Base-by-base conservation (phyloP, 768 basidiomycete genomes). In the Collybiopsis confluens region DNA sequence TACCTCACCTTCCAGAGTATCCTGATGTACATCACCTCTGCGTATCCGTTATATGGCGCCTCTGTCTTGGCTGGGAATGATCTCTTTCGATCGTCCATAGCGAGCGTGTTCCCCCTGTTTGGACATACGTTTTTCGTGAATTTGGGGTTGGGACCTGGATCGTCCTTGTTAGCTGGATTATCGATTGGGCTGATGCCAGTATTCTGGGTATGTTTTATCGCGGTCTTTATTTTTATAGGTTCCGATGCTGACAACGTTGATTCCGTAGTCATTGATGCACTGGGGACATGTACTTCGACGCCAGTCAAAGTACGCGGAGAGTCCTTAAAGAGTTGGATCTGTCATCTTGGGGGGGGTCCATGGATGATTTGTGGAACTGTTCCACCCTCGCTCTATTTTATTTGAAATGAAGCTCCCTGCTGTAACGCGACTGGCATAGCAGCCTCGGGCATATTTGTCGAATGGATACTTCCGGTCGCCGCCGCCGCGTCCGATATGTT, bases 11-110 rank as follows among this genome's bases (percentile, higher is more conserved):
- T 72, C 61, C 59, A 62, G 47, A 58, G 59, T 11, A 54, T 59
- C 1, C 57, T 65, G 30, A 69, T 63, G 46, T 71, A 71, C 56
- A 55, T 68, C 21, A 56, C 66, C 1, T 62, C 61, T 35, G 68
- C 66, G 30, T 71, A 71, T 48, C 65, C 67, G 1, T 55, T 42
- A 0, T 66, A 69, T 51, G 65, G 63, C 1, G 70, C 69, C 24
- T 61, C 61, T 37, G 68, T 70, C 21, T 60, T 71, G 15, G 69
- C 69, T 0, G 69, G 69, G 27, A 70, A 70, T 44, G 69, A 63
- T 48, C 55, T 70, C 10, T 68, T 69, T 56, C 60, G 70, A 3
- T 63, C 67, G 1, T 57, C 61, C 52, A 62, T 69, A 28, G 61
- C 62, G 18, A 54, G 58, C 20, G 58, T 60, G 3, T 63, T 62